These are phyloP conservation scores for Verbena officinalis DNA, from an alignment of 257 asterid species.

Conservation along the genomic window DNA sequence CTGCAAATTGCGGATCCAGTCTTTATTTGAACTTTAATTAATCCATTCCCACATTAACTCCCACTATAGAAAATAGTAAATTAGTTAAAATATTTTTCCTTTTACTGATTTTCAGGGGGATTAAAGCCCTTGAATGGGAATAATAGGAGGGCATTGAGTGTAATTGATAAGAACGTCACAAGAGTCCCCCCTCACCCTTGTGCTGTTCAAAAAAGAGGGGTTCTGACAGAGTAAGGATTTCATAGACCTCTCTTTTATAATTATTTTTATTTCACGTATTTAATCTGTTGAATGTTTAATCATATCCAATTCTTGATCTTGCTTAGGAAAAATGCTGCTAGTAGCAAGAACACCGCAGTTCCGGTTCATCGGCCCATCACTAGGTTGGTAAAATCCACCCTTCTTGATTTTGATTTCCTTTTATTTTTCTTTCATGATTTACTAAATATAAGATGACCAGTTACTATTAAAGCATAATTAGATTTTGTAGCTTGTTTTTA, in stretches of 20 bases:
- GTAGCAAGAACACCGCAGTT: constrained; percentile 40
- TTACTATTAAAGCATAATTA: too few species aligned
- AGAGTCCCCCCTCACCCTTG: constrained; percentile 58
- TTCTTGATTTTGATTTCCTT: neutral
- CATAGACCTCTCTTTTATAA: neutral
- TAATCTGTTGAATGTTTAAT: neutral
- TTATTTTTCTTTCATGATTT: too few species aligned
- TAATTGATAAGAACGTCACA: constrained; percentile 58
- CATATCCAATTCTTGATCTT: constrained; percentile 19
- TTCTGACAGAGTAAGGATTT: constrained; percentile 50
- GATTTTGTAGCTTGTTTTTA: too few species aligned
- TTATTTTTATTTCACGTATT: neutral
- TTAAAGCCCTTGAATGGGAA: constrained; percentile 43
- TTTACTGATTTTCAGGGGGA: constrained; percentile 37
- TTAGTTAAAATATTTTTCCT: neutral
- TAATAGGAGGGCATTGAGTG: constrained; percentile 76
- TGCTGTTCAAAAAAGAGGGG: constrained; percentile 68
- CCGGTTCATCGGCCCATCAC: constrained; percentile 77
- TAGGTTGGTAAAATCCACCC: constrained; percentile 48
- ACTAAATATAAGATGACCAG: too few species aligned
- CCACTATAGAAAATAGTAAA: neutral
- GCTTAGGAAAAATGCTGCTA: constrained; percentile 50
- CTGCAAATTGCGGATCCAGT: neutral
- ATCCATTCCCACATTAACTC: neutral
- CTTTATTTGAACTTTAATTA: constrained; percentile 15